Percentiles rank a stretch among this genome's conserved stretches.
Conservation (phyloP, 768 basidiomycete genomes). For the Paxillus ammoniavirescens region DNA sequence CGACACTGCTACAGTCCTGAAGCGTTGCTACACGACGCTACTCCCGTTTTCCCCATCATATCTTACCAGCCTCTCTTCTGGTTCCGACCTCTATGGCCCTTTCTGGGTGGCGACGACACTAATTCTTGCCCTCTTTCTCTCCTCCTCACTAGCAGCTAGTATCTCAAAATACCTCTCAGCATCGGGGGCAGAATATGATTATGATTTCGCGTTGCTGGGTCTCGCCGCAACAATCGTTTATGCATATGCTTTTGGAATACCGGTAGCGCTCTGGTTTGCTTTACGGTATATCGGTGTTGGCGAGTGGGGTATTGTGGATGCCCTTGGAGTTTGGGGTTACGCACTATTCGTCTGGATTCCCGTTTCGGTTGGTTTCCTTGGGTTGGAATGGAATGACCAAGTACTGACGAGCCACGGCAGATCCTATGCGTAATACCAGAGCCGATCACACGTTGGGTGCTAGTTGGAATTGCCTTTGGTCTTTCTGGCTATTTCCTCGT, state of each 20-base stretch:
- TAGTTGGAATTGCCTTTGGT: constrained; percentile 69
- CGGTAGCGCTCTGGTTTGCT: constrained; percentile 79
- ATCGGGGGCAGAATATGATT: constrained; percentile 56
- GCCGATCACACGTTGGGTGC: constrained; percentile 76
- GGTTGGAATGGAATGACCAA: neutral
- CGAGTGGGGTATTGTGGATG: constrained; percentile 88
- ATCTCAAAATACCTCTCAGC: constrained; percentile 83
- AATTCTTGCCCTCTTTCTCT: constrained; percentile 89
- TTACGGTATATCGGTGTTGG: constrained; percentile 85
- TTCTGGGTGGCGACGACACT: constrained; percentile 98
- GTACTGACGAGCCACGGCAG: constrained; percentile 36
- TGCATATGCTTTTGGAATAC: constrained; percentile 80
- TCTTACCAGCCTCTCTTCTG: constrained; percentile 55
- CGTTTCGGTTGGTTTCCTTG: constrained; percentile 57
- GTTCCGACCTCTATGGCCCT: constrained; percentile 76
- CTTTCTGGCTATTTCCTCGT: constrained; percentile 88
- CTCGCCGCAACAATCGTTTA: constrained; percentile 86
- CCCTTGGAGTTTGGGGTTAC: constrained; percentile 79
- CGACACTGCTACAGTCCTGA: constrained; percentile 75
- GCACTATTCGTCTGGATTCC: constrained; percentile 87
- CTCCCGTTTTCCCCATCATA: constrained; percentile 71
- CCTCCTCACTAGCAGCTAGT: constrained; percentile 87
- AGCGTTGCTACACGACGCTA: constrained; percentile 74
- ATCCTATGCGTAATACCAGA: constrained; percentile 85
- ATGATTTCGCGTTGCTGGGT: constrained; percentile 83